Evolutionary conservation across 371 early-diverging fungal species (phyloP).

Genomic region (Mortierella sp.): DNA sequence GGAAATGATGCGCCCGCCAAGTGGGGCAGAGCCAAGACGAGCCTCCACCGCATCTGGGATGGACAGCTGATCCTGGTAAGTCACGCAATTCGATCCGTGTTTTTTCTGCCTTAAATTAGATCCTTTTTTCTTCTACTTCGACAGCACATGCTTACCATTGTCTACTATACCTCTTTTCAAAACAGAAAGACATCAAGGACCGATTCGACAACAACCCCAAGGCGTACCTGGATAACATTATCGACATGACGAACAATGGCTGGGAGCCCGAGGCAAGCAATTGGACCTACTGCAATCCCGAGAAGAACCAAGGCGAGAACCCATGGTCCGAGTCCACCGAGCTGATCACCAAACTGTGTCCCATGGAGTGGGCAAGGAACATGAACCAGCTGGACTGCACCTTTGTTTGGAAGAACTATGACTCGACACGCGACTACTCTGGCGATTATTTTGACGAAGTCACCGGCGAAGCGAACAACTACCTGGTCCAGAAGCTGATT

Average conservation of each 20-base stretch:
- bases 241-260: slow-evolving; percentile 34
- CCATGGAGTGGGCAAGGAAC: slow-evolving; percentile 40
- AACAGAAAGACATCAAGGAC: slow-evolving; percentile 56
- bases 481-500: slow-evolving; percentile 47
- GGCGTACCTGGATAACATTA: slow-evolving; percentile 47
- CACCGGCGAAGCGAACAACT: slow-evolving; percentile 26
- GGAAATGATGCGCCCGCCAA: slow-evolving; percentile 54
- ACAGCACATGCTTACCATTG: not conserved
- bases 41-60: slow-evolving; percentile 61
- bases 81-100: not conserved
- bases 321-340: slow-evolving; percentile 45
- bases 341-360: slow-evolving; percentile 32
- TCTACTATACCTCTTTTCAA: not conserved
- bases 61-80: slow-evolving; percentile 52
- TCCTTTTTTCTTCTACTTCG: not conserved
- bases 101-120: not conserved
- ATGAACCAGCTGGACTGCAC: slow-evolving; percentile 46
- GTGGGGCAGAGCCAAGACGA: slow-evolving; percentile 53
- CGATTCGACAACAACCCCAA: slow-evolving; percentile 52
- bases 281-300: slow-evolving; percentile 49
- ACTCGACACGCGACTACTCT: slow-evolving; percentile 31
- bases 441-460: slow-evolving; percentile 38
- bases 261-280: slow-evolving; percentile 49
- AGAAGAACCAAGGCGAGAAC: slow-evolving; percentile 28
- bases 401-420: slow-evolving; percentile 53